Conservation (phyloP, 2,329 filamentous ascomycete species). For the Clarireedia homoeocarpa region DNA sequence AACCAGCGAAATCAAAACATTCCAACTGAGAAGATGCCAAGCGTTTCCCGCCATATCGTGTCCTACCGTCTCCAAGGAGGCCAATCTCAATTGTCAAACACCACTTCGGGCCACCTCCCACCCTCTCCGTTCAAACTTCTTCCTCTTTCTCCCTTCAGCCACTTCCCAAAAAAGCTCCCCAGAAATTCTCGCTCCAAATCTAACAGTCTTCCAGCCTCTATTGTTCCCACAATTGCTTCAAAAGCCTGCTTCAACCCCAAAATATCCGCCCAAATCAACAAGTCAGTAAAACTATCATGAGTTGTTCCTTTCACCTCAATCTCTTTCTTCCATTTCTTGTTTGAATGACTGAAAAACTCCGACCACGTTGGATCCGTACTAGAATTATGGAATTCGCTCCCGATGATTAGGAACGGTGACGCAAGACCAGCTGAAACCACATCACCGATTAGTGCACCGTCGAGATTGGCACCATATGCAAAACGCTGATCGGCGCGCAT, state of each 20-base stretch:
- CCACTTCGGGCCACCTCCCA: constrained; percentile 20
- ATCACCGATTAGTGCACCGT: constrained; percentile 30
- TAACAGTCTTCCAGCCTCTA: constrained; percentile 19
- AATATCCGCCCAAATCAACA: constrained; percentile 4
- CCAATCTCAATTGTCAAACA: background rate
- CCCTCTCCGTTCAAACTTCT: constrained; percentile 12
- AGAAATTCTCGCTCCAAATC: constrained; percentile 20
- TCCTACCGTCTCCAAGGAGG: too few relatives aligned
- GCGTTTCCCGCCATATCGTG: too few relatives aligned
- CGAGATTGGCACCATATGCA: constrained; percentile 32
- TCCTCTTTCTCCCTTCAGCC: constrained; percentile 12
- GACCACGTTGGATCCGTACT: constrained; percentile 26
- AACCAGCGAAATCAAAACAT: background rate
- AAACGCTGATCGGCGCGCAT: constrained; percentile 29
- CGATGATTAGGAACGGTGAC: constrained; percentile 29
- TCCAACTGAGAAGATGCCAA: too few relatives aligned
- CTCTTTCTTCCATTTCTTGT: constrained; percentile 27
- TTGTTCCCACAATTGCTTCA: constrained; percentile 17
- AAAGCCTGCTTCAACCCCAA: background rate
- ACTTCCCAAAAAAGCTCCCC: constrained; percentile 17
- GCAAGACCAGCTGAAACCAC: constrained; percentile 21
- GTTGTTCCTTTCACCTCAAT: constrained; percentile 24
- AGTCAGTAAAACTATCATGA: constrained; percentile 30
- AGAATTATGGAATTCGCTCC: constrained; percentile 21
- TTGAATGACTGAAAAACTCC: constrained; percentile 19